These are phyloP conservation scores for Penicillium argentinense DNA, from an alignment of 495 filamentous ascomycete species.

Conservation along the genomic window DNA sequence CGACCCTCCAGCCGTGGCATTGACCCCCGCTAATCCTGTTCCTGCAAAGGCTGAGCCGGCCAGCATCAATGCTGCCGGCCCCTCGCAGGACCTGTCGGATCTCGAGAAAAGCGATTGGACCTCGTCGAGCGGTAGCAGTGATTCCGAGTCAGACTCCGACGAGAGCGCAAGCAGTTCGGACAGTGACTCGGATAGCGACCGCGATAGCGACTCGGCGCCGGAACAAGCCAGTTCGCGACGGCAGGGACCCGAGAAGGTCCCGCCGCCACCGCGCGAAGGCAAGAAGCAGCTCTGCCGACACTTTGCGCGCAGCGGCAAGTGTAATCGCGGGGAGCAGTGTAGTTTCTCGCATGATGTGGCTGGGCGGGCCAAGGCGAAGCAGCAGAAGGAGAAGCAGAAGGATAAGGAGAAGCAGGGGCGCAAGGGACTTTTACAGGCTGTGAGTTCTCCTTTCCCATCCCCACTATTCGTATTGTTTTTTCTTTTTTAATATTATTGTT, in stretches of 20 bases:
- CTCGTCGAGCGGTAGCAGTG: slow-evolving; percentile 12
- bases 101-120: slow-evolving; percentile 11
- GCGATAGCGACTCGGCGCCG: slow-evolving; percentile 40
- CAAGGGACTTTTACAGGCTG: slow-evolving; percentile 52
- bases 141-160: slow-evolving; percentile 30
- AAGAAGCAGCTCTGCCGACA: slow-evolving; percentile 43
- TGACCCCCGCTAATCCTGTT: neutral
- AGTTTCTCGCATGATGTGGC: slow-evolving; percentile 45
- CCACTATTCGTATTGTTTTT: slow-evolving; percentile 1
- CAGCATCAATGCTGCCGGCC: neutral
- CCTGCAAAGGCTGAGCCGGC: neutral
- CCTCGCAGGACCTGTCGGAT: neutral
- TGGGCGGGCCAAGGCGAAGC: slow-evolving; percentile 35
- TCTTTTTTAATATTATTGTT: neutral
- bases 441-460: too few species aligned
- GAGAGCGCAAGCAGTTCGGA: slow-evolving; percentile 21
- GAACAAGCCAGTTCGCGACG: slow-evolving; percentile 44
- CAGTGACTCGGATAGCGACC: neutral
- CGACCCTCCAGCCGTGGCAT: neutral
- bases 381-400: slow-evolving; percentile 30
- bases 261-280: slow-evolving; percentile 40
- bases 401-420: slow-evolving; percentile 29
- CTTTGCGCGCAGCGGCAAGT: slow-evolving; percentile 47
- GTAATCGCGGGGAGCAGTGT: slow-evolving; percentile 45
- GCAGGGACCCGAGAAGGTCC: slow-evolving; percentile 40